Base-by-base conservation (phyloP, 2,329 filamentous ascomycete species). In the Aureobasidium melanogenum region DNA sequence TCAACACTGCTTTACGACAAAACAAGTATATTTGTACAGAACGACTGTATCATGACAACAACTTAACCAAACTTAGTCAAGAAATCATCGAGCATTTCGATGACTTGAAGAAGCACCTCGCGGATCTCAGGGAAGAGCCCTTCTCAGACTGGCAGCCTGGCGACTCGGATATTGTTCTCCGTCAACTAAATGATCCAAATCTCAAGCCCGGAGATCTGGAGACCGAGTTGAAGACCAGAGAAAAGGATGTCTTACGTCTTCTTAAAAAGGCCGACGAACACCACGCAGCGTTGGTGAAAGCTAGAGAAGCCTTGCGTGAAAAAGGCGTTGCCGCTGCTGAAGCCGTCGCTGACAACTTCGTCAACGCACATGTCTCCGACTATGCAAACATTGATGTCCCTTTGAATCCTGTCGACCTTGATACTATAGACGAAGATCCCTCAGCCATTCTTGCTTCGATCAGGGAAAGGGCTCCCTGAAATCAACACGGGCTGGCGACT, bases 11-110 rank as follows among this genome's bases (percentile, higher is more conserved):
- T 47, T 12, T 52, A 32, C 54, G n/a, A 30, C 41, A 51, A 28
- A 51, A 59, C 26, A 46, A 54, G 22, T 62, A 52, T 12, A 47
- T 62, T 10, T 58, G 43, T 32, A 52, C 61, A 10, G 61, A 62
- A 39, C 24, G 52, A 22, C 12, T 32, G 34, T 26, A 3, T 10
- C 41, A 48, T 3, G 28, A 36, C 28, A 38, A 41, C 6, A 47
- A 15, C 10, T 12, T 46, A 9, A 19, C 26, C 14, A 14, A 4
- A 3, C 9, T 52, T 8, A 46, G 28, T 14, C n/a, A 39, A 26
- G 36, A 32, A 7, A 28, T 54, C 15, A 32, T 54, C 15, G 30
- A 52, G 6, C 46, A 62, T 9, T 39, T 26, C 32, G n/a, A 47
- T 8, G 47, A 58, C 22, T 15, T 54, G 19, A 48, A 59, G 19